Conservation (phyloP, 768 basidiomycete genomes). For the Hericium coralloides region DNA sequence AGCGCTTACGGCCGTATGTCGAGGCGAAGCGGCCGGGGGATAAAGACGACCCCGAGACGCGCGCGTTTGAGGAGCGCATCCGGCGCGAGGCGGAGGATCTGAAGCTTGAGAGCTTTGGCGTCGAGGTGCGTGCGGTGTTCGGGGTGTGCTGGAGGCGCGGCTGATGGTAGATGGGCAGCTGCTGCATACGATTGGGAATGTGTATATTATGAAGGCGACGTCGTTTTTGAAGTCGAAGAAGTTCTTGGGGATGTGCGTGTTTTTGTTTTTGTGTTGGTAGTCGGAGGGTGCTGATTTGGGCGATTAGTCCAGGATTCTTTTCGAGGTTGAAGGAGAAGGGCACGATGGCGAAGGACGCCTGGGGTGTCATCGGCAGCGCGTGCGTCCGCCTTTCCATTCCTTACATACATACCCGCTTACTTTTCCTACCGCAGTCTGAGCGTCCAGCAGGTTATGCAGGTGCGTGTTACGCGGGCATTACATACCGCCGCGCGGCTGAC, state of each 20-base stretch:
- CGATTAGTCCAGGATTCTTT: conserved; percentile 86
- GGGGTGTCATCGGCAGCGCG: conserved; percentile 95
- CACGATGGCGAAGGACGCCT: conserved; percentile 87
- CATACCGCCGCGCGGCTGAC: conserved; percentile 4
- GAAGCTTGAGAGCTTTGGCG: conserved; percentile 95
- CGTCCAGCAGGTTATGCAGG: conserved; percentile 67
- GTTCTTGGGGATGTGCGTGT: conserved; percentile 78
- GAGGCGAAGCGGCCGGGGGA: conserved; percentile 80
- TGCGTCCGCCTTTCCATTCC: conserved; percentile 34
- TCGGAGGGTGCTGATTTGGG: neutral
- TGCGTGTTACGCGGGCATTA: neutral
- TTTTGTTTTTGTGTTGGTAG: neutral
- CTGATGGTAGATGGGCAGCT: conserved; percentile 34
- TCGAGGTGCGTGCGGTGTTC: conserved; percentile 55
- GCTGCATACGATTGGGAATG: conserved; percentile 81
- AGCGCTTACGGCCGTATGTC: conserved; percentile 83
- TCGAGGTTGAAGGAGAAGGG: conserved; percentile 94
- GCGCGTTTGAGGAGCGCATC: conserved; percentile 68
- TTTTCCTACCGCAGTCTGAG: conserved; percentile 38
- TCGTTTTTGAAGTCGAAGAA: conserved; percentile 87
- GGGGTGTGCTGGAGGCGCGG: neutral
- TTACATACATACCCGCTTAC: neutral
- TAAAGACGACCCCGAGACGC: conserved; percentile 76
- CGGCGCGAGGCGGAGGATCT: conserved; percentile 85
- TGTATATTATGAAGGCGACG: conserved; percentile 90